Percentiles rank a stretch among this genome's conserved stretches.
Conservation (phyloP, 176 grass and related monocot genomes). For the Aegilops bicornis region DNA sequence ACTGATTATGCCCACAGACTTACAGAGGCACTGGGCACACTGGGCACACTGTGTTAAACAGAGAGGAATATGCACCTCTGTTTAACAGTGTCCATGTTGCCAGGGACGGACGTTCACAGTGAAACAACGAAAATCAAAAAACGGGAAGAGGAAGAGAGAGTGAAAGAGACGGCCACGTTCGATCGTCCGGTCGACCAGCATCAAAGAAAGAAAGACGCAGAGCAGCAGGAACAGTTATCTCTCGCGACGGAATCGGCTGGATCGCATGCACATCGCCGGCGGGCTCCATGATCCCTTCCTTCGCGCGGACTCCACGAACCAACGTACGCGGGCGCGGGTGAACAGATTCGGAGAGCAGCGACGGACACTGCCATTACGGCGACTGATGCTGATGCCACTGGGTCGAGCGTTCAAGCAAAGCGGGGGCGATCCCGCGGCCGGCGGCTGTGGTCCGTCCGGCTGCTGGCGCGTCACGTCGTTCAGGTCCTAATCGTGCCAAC, state of each 20-base stretch:
- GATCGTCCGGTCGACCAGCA: neutral
- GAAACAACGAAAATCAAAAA: no score
- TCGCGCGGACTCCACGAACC: neutral
- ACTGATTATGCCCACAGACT: no score
- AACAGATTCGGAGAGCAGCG: no score
- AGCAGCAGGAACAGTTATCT: neutral
- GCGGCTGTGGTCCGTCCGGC: neutral
- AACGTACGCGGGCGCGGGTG: neutral
- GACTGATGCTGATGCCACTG: neutral
- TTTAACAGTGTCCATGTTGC: no score
- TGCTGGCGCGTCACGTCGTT: neutral
- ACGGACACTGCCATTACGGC: neutral
- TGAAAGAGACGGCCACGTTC: neutral
- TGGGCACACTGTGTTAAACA: no score
- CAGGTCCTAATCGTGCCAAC: neutral
- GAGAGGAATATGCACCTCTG: no score
- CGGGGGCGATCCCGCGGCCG: no score
- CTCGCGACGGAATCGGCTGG: neutral
- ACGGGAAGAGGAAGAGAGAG: no score
- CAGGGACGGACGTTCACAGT: no score
- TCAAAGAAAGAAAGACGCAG: neutral
- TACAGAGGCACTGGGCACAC: no score
- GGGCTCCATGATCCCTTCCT: neutral
- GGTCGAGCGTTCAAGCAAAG: neutral
- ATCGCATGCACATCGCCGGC: neutral